phyloP scores from a whole-genome alignment of 2,329 filamentous ascomycete species.

The Chlorencoelia australis region DNA sequence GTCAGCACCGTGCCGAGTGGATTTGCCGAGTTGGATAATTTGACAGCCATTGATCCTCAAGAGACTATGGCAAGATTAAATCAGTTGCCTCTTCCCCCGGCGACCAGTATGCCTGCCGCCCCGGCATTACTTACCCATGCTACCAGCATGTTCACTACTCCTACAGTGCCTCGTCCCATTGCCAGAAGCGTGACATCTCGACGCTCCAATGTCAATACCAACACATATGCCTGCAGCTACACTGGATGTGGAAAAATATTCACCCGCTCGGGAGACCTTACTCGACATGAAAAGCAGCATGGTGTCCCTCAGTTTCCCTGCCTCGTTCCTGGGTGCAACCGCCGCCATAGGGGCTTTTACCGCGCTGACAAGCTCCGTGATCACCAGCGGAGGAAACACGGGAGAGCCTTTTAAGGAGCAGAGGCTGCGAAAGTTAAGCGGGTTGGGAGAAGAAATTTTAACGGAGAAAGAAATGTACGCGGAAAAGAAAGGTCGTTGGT shows the following conservation, averaged over 20 bases:
- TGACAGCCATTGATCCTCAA: too few species aligned
- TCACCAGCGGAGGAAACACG: too few species aligned
- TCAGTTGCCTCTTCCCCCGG: background rate
- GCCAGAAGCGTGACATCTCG: background rate
- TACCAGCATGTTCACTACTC: background rate
- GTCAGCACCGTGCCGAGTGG: too few species aligned
- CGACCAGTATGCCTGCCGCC: background rate
- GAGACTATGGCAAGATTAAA: too few species aligned
- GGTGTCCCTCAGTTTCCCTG: background rate
- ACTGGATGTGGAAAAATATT: background rate
- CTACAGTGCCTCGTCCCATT: background rate
- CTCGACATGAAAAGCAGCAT: background rate
- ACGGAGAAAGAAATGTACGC: too few species aligned
- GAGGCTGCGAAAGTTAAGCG: too few species aligned
- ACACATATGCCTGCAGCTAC: background rate
- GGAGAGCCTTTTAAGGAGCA: too few species aligned
- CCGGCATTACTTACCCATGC: background rate
- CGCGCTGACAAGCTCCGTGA: too few species aligned
- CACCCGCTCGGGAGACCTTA: background rate
- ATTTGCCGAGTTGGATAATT: too few species aligned
- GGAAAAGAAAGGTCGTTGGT: too few species aligned
- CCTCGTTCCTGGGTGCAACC: constrained; percentile 18
- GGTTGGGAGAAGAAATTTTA: too few species aligned
- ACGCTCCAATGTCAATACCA: background rate
- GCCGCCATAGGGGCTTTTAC: too few species aligned